These are phyloP conservation scores for Fusarium palustre DNA, from an alignment of 2,329 filamentous ascomycete genomes.

Conservation along the genomic window DNA sequence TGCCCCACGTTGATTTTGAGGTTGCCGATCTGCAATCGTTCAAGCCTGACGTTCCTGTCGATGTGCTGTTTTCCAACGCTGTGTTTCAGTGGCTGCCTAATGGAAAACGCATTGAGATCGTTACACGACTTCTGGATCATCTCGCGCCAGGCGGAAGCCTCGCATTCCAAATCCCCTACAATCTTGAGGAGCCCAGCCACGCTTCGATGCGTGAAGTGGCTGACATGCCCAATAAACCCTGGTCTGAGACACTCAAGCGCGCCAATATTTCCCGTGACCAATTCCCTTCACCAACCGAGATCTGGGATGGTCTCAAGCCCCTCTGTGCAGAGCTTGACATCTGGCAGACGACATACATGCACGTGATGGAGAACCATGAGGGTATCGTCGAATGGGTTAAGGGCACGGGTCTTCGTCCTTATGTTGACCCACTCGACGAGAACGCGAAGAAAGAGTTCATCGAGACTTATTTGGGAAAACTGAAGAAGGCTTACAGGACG, in stretches of 20 bases:
- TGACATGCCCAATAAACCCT: conserved; percentile 54
- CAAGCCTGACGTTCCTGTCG: conserved; percentile 46
- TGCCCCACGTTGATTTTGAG: conserved; percentile 59
- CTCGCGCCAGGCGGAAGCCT: conserved; percentile 61
- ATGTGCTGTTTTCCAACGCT: conserved; percentile 68
- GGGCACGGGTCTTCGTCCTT: conserved; percentile 67
- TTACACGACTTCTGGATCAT: conserved; percentile 57
- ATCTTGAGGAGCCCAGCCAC: conserved; percentile 62
- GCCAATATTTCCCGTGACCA: conserved; percentile 57
- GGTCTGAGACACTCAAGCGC: conserved; percentile 48
- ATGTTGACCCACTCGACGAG: conserved; percentile 59
- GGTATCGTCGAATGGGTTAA: conserved; percentile 71
- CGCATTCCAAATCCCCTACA: conserved; percentile 65
- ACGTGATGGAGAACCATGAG: conserved; percentile 60
- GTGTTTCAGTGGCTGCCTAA: conserved; percentile 68
- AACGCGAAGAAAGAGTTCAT: conserved; percentile 59
- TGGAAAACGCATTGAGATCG: conserved; percentile 56
- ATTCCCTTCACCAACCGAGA: conserved; percentile 59
- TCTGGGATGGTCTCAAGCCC: conserved; percentile 62
- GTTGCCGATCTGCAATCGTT: conserved; percentile 61
- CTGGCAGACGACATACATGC: conserved; percentile 67
- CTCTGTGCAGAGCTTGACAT: conserved; percentile 59
- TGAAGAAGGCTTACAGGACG: conserved; percentile 59
- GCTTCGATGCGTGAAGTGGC: conserved; percentile 58
- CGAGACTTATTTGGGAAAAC: conserved; percentile 57